Evolutionary conservation across 345 rosid genomes (phyloP), one percentile per base, ranked within the genome.

Genomic region (Litchi chinensis): DNA sequence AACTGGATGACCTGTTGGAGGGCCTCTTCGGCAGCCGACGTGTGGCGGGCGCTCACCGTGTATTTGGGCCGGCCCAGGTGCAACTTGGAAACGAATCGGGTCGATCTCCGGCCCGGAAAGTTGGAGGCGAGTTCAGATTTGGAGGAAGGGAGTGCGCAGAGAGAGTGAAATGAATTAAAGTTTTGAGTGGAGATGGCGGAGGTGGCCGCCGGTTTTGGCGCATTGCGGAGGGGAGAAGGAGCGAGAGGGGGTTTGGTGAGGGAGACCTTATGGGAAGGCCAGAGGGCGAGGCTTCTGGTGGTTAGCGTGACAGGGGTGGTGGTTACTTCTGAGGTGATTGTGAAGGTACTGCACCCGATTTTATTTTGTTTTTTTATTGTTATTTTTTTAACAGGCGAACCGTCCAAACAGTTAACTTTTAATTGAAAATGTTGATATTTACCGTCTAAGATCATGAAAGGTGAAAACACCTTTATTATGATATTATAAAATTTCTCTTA

Each of bases 51-150:
- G 70, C 87, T 78, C 77, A 76, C 28, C 62, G 79, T 74, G 66
- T 88, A 60, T 74, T 87, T 93, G 22, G 91, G 95, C 32, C 99
- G 85, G 39, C 93, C 94, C 13, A 93, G 82, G 82, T 92, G 93
- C 86, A 90, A 84, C 87, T 93, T 95, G 9, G 98, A 95, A 50
- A 91, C 93, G 66, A 89, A 91, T 1, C 99, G 91, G 73, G 97
- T 95, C 40, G 97, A 92, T 0, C 97, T 87, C 44, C 98, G 96
- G 63, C 97, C 98, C 2, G 96, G 88, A 88, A 95, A 95, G 68
- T 92, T 87, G 1, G 90, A 79, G 9, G 87, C 79, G 54, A 91
- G 90, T 65, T 87, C 87, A 5, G 95, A 83, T 64, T 86, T 84
- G 1, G 84, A 80, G 8, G 91, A 24, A 11, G 81, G 86, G 1